Evolutionary conservation across 495 filamentous ascomycete species (phyloP), one percentile per base, ranked within the genome.

Genomic region (Penicillium crystallinum): DNA sequence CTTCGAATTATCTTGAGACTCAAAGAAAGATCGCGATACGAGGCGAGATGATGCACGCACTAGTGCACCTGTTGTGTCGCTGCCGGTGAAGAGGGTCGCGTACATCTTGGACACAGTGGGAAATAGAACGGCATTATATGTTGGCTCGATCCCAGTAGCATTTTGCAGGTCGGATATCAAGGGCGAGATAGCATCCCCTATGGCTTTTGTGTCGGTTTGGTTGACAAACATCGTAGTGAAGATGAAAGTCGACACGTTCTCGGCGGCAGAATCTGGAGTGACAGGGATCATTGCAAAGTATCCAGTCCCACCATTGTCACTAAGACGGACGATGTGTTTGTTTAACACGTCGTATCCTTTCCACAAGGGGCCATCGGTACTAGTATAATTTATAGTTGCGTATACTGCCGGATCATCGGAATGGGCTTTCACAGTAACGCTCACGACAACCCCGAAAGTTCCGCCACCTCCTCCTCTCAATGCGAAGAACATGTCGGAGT

Each of bases 381-480:
- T 41, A 1, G 21, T 33, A 29, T 29, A 29, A 29, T 8, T 29
- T 4, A 29, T 29, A 4, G 36, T 40, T 15, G 10, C 31, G 19
- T 50, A 40, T 12, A 50, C 22, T 23, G 43, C 38, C 5, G 37
- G 38, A 19, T 35, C 21, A 18, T 51, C 37, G 3, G 67, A 63
- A 52, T 70, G 62, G 11, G 67, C 63, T 55, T 71, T 72, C 35
- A 69, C 53, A 3, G 73, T 74, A 23, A 61, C 59, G 30, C 64
- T 65, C 4, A 77, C 61, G 15, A 77, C 70, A 11, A 79, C 64
- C 14, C 74, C 77, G 52, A 75, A 80, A 21, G 69, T 75, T 6
- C 75, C 72, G 7, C 77, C 77, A 18, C 78, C 78, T 2, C 78
- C 78, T 9, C 78, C 77, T 17, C 77, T 64, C 22, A 79, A 58